These are phyloP conservation scores for Phoma herbarum DNA, from an alignment of 2,329 filamentous ascomycete genomes.

Conservation along the genomic window DNA sequence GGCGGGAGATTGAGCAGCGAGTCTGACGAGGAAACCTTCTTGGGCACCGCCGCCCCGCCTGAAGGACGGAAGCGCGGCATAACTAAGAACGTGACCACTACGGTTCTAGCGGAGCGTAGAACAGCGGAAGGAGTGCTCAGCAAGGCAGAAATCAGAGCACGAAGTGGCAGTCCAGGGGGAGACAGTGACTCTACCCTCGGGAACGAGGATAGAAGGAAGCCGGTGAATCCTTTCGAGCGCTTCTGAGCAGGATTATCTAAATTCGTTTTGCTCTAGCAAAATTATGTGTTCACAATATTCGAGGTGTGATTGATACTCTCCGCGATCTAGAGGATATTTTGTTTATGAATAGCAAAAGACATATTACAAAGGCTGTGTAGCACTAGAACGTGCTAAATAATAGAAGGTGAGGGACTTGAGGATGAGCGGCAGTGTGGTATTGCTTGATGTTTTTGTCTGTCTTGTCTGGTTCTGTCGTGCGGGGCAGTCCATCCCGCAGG, in stretches of 20 bases:
- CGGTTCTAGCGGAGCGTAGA: conserved; percentile 23
- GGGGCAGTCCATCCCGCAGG: no score
- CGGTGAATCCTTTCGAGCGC: conserved; percentile 15
- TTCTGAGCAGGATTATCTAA: background rate
- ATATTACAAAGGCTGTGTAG: no score
- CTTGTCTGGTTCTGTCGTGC: no score
- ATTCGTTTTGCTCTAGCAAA: conserved; percentile 4
- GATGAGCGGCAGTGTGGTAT: no score
- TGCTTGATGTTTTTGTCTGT: no score
- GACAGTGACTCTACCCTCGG: conserved; percentile 24
- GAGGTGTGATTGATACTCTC: no score
- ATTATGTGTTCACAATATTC: no score
- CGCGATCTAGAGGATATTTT: no score
- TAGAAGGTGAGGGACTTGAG: no score
- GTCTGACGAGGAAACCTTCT: conserved; percentile 32
- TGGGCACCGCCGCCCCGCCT: conserved; percentile 22
- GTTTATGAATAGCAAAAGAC: no score
- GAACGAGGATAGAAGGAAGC: conserved; percentile 8
- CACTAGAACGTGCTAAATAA: no score
- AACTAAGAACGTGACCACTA: conserved; percentile 29
- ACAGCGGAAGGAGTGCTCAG: conserved; percentile 5
- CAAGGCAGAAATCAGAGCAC: background rate
- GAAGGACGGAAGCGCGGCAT: conserved; percentile 25
- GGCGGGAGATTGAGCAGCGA: conserved; percentile 31
- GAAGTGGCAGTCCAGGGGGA: conserved; percentile 24